phyloP scores from a whole-genome alignment of 192 early-diverging fungal genomes.

The Mortierella claussenii region DNA sequence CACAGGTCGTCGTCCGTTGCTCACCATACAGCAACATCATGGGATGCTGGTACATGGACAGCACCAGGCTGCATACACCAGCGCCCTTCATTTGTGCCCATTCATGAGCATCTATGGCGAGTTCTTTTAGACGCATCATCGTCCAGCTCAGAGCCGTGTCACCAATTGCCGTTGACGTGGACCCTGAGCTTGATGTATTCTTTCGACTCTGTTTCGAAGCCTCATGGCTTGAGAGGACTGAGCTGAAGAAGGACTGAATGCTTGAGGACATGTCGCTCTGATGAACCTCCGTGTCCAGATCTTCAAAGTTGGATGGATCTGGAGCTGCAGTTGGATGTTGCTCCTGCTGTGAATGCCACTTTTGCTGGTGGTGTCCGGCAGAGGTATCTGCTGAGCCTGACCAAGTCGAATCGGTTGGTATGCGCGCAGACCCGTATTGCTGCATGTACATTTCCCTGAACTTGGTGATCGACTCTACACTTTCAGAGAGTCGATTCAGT shows the following conservation, averaged over 20 bases:
- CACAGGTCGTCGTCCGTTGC: not conserved
- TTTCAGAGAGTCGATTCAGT: conserved; percentile 85
- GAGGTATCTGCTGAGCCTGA: not conserved
- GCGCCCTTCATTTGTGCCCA: not conserved
- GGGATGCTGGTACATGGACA: not conserved
- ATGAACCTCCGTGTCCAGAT: too few relatives aligned
- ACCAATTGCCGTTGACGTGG: not conserved
- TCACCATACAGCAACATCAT: conserved; percentile 1
- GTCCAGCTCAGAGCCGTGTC: not conserved
- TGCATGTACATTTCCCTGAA: conserved; percentile 81
- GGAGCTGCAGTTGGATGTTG: not conserved
- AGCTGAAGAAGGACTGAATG: not conserved
- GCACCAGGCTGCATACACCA: not conserved
- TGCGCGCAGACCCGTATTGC: not conserved
- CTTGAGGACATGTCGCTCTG: too few relatives aligned
- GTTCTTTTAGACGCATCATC: not conserved
- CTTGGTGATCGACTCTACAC: conserved; percentile 77
- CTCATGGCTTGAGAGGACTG: not conserved
- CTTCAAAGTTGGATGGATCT: too few relatives aligned
- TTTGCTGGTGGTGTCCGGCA: not conserved
- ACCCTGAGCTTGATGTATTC: not conserved
- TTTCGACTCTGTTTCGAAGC: not conserved
- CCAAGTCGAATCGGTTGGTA: not conserved
- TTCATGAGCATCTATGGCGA: not conserved
- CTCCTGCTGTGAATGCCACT: not conserved